These are phyloP conservation scores for Piper longum DNA, from an alignment of 164 flowering plant species.

Conservation along the genomic window DNA sequence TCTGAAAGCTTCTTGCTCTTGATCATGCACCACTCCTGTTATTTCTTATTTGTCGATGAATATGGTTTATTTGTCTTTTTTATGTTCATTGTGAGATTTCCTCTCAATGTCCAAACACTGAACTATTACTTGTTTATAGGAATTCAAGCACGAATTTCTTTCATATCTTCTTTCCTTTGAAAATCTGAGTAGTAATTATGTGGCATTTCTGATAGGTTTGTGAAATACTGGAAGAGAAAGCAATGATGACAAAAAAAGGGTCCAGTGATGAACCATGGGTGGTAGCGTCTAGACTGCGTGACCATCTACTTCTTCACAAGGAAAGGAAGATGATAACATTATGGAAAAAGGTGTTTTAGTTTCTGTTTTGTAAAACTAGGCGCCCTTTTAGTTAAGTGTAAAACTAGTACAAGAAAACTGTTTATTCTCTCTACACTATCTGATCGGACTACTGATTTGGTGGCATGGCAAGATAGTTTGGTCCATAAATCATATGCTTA, in stretches of 20 bases:
- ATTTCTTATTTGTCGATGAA: no score
- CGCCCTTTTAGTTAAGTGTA: no score
- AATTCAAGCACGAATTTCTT: no score
- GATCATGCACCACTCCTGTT: neutral
- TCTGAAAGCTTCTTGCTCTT: neutral
- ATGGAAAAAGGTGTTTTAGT: slow-evolving; percentile 68
- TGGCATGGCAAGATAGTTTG: no score
- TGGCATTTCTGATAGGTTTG: slow-evolving; percentile 43
- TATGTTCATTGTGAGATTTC: no score
- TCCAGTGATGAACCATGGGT: slow-evolving; percentile 70
- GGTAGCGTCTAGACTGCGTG: slow-evolving; percentile 73
- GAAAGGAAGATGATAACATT: slow-evolving; percentile 63
- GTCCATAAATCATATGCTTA: no score
- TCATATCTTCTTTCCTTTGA: no score
- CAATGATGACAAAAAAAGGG: slow-evolving; percentile 34
- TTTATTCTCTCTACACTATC: no score
- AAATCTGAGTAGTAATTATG: neutral
- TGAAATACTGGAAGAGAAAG: slow-evolving; percentile 85
- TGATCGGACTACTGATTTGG: no score
- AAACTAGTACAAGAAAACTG: no score
- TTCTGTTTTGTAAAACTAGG: neutral
- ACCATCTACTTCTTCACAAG: slow-evolving; percentile 72
- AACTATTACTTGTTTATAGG: no score
- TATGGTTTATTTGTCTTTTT: neutral
- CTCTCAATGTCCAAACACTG: no score